phyloP scores from a whole-genome alignment of 148 eudicot species.

The Rhododendron molle region DNA sequence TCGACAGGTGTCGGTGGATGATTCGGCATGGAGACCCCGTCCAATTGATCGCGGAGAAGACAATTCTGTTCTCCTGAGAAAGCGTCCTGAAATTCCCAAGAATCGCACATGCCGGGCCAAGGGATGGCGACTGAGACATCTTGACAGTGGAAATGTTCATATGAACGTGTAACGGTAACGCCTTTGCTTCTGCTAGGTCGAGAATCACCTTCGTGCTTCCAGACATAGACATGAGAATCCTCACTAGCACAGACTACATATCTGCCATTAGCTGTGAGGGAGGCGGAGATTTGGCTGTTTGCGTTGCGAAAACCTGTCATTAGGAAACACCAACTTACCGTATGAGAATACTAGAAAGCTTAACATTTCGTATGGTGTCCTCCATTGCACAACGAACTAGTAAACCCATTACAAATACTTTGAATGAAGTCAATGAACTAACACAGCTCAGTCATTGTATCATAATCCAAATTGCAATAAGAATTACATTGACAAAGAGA shows the following conservation, averaged over 20 bases:
- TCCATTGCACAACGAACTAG: neutral
- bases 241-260: slow-evolving; percentile 81
- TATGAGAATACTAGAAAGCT: neutral
- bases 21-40: slow-evolving; percentile 40
- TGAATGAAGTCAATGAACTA: neutral
- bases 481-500: neutral
- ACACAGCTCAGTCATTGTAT: neutral
- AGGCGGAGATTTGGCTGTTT: slow-evolving; percentile 85
- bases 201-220: slow-evolving; percentile 79
- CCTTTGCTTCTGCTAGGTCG: slow-evolving; percentile 42
- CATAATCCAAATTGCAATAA: neutral
- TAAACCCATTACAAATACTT: neutral
- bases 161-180: slow-evolving; percentile 26
- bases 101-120: slow-evolving; percentile 64
- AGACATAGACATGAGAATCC: slow-evolving; percentile 86
- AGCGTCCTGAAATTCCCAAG: slow-evolving; percentile 35
- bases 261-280: slow-evolving; percentile 63
- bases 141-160: slow-evolving; percentile 72
- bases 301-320: slow-evolving; percentile 80
- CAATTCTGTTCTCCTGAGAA: slow-evolving; percentile 34
- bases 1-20: slow-evolving; percentile 26
- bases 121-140: slow-evolving; percentile 81
- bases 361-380: neutral
- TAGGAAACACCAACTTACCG: slow-evolving; percentile 35
- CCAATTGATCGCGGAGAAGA: slow-evolving; percentile 23